Base-by-base conservation (phyloP, 2,329 filamentous ascomycete genomes). In the Hyphodiscus sp. region DNA sequence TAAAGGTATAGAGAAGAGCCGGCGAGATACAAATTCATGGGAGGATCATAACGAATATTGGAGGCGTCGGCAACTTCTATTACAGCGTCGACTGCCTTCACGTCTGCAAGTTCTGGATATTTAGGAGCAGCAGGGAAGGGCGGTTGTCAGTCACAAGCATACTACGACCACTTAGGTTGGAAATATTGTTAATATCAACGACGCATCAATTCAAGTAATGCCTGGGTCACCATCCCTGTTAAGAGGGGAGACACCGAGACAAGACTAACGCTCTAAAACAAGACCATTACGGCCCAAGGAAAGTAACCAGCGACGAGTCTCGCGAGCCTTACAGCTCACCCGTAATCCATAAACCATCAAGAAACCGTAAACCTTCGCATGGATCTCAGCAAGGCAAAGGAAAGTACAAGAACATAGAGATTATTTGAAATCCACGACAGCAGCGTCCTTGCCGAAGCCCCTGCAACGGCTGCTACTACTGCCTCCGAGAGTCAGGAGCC, bases 231-330 rank as follows among this genome's bases (percentile, higher is more conserved):
- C 62, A 63, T 64, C 62, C 60, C 58, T 54, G 47, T 48, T 44
- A 38, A 58, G 55, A 61, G 59, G 62, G 62, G 62, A 65, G 62
- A 63, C 63, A 64, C 62, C 62, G 53, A 64, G 56, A 53, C 51
- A 49, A 59, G 48, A 53, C 49, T 48, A 48, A 44, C n/a, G 45
- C 29, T 6, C 55, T 42, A 52, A 33, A 29, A 48, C 50, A 49
- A 52, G 52, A 23, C 49, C 50, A 52, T 45, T 44, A n/a, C 16
- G 19, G 45, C 15, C 38, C 16, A 15, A 42, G 29, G 29, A 48
- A 54, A 38, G 16, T 20, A 23, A 43, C 42, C 20, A 30, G 33
- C 20, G 33, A 13, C 5, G 16, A n/a, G 11, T 15, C 4, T 38
- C 11, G 33, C 11, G 33, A 38, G 33, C 33, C 16, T 2, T 38